Percentiles rank a stretch among this genome's conserved stretches.
These are phyloP conservation scores for Rhizopus microsporus DNA, from an alignment of 371 early-diverging fungal genomes.

Conservation along the genomic window DNA sequence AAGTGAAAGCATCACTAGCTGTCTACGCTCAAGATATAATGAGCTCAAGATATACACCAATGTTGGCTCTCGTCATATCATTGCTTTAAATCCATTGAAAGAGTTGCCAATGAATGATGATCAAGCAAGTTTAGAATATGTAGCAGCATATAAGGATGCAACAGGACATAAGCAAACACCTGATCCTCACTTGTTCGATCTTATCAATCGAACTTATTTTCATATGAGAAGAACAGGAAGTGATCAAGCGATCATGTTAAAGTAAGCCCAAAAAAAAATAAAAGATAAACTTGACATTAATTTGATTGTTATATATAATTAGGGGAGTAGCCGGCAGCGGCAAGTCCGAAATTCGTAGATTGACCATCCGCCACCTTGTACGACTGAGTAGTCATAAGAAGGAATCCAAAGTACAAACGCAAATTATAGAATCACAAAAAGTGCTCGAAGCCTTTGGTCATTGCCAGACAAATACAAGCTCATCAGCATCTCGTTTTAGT, in stretches of 20 bases:
- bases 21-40: constrained; percentile 52
- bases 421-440: constrained; percentile 68
- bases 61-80: constrained; percentile 62
- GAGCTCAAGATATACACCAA: constrained; percentile 61
- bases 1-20: constrained; percentile 46
- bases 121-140: constrained; percentile 71
- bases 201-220: constrained; percentile 64
- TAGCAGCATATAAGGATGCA: constrained; percentile 64
- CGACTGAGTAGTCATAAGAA: constrained; percentile 76
- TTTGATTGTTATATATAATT: constrained; percentile 20
- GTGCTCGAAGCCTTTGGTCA: constrained; percentile 86
- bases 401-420: constrained; percentile 75
- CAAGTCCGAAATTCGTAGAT: constrained; percentile 73
- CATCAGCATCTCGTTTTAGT: constrained; percentile 84
- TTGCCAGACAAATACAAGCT: constrained; percentile 68
- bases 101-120: constrained; percentile 54
- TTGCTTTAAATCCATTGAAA: constrained; percentile 61
- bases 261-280: constrained; percentile 32
- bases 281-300: not conserved
- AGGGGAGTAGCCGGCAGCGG: constrained; percentile 89
- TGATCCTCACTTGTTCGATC: constrained; percentile 84
- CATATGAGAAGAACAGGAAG: constrained; percentile 82
- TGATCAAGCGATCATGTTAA: constrained; percentile 73
- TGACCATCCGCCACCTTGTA: constrained; percentile 68
- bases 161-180: constrained; percentile 32